Conservation (phyloP, 2,329 filamentous ascomycete species). For the Sporothrix protearum region DNA sequence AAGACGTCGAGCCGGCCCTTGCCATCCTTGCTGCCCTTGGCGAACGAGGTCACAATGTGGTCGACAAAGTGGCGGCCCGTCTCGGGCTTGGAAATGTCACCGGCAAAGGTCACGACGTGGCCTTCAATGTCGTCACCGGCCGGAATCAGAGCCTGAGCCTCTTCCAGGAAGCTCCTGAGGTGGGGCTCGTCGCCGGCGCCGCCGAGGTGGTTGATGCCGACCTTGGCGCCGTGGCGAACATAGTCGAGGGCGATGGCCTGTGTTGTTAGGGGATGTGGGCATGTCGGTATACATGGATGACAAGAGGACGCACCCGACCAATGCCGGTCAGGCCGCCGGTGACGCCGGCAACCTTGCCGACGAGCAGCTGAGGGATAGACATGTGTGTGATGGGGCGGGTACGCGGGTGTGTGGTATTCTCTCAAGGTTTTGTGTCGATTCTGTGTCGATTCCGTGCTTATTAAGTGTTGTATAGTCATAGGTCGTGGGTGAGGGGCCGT, state of each 20-base stretch:
- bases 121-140: background rate
- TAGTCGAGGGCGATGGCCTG: slow-evolving; percentile 27
- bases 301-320: slow-evolving; percentile 21
- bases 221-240: slow-evolving; percentile 25
- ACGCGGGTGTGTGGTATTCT: background rate
- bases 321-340: slow-evolving; percentile 27
- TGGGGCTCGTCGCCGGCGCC: slow-evolving; percentile 23
- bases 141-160: slow-evolving; percentile 15
- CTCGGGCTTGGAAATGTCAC: slow-evolving; percentile 23
- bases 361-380: slow-evolving; percentile 24
- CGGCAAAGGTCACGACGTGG: slow-evolving; percentile 17
- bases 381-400: slow-evolving; percentile 1
- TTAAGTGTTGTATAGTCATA: background rate
- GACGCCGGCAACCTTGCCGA: slow-evolving; percentile 27
- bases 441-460: too few relatives aligned
- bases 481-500: background rate
- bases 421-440: too few relatives aligned
- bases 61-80: slow-evolving; percentile 22
- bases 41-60: slow-evolving; percentile 29
- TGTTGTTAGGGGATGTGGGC: background rate
- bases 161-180: slow-evolving; percentile 20
- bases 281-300: background rate
- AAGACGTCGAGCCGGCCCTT: slow-evolving; percentile 64
- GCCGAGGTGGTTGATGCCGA: slow-evolving; percentile 26
- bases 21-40: slow-evolving; percentile 25